Evolutionary conservation across 108 stramenopile genomes (phyloP).

Genomic region (Nitzschia palea): DNA sequence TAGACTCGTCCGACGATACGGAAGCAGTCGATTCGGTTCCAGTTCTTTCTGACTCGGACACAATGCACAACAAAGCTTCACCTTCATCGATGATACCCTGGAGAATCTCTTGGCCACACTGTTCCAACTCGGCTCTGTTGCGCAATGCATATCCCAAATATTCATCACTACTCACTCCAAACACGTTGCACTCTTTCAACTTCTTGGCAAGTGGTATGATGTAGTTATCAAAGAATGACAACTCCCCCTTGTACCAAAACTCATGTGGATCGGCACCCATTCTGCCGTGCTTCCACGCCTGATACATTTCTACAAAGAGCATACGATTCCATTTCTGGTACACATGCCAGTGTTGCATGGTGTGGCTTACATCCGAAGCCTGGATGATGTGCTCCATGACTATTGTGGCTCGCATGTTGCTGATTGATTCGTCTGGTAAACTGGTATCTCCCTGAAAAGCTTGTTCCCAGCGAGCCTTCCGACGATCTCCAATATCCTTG

Average conservation of each 20-base stretch:
- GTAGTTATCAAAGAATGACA: constrained; percentile 45
- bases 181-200: constrained; percentile 5
- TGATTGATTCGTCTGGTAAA: no score
- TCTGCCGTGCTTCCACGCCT: constrained; percentile 34
- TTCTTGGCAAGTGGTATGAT: constrained; percentile 34
- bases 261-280: constrained; percentile 34
- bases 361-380: constrained; percentile 40
- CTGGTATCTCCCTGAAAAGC: constrained; percentile 3
- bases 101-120: not conserved
- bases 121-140: not conserved
- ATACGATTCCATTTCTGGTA: constrained; percentile 8
- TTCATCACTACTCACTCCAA: not conserved
- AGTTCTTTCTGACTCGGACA: no score
- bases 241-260: constrained; percentile 48
- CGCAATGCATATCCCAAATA: not conserved
- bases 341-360: constrained; percentile 40
- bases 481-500: constrained; percentile 3
- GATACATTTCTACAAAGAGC: constrained; percentile 43
- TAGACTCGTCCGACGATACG: no score
- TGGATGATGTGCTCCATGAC: constrained; percentile 41
- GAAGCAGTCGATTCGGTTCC: no score
- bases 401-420: no score
- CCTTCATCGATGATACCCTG: not conserved
- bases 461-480: constrained; percentile 6
- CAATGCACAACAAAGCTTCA: no score